Conservation (phyloP, 2,329 filamentous ascomycete genomes). For the Pseudopyricularia javanii region DNA sequence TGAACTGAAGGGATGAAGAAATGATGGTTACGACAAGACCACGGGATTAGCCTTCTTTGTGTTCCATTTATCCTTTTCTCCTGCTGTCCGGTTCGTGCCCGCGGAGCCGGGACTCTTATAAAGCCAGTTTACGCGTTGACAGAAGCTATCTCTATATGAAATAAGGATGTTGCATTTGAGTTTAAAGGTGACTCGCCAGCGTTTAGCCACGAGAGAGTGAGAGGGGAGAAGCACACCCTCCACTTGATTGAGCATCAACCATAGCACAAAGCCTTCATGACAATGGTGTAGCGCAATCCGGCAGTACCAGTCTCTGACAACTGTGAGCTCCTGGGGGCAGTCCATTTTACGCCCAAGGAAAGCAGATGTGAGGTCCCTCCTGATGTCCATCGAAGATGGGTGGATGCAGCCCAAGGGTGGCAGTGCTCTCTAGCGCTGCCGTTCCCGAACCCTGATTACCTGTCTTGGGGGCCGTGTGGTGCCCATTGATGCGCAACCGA, state of each 20-base stretch:
- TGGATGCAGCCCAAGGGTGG: slow-evolving; percentile 13
- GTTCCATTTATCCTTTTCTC: not conserved
- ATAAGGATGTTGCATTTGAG: not conserved
- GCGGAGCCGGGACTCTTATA: not conserved
- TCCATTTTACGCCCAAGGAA: too few species aligned
- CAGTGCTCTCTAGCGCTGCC: slow-evolving; percentile 13
- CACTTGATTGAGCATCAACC: too few species aligned
- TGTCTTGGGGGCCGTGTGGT: not conserved
- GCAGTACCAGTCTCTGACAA: too few species aligned
- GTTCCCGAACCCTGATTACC: not conserved
- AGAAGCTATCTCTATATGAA: not conserved
- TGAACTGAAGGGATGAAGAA: not conserved
- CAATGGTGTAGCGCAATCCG: too few species aligned
- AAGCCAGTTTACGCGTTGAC: not conserved
- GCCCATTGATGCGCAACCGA: not conserved
- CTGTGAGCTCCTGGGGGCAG: too few species aligned
- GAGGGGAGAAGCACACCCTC: too few species aligned
- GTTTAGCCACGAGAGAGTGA: too few species aligned
- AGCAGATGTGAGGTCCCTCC: too few species aligned
- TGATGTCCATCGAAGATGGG: slow-evolving; percentile 1
- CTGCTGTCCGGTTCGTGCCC: not conserved
- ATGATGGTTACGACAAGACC: not conserved
- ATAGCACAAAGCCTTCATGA: too few species aligned
- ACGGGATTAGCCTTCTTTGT: not conserved
- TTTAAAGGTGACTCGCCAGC: too few species aligned